These are phyloP conservation scores for Lyophyllum atratum DNA, from an alignment of 768 basidiomycete genomes.

Conservation along the genomic window DNA sequence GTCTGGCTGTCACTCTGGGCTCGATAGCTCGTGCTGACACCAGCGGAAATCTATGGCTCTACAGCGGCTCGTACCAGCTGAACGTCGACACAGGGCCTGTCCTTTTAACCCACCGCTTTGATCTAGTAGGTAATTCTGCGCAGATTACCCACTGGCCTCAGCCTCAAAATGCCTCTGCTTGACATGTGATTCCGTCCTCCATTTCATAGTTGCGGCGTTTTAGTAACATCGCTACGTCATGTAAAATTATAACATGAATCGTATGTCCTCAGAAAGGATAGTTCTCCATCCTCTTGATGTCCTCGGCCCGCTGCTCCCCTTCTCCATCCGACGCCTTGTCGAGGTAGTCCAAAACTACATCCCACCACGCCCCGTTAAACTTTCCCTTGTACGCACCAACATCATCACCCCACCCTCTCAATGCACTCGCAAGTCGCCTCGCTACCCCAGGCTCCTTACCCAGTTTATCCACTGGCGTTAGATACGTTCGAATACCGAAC, in stretches of 20 bases:
- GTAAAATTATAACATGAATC: not conserved
- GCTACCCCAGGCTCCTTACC: constrained; percentile 58
- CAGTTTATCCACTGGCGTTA: constrained; percentile 54
- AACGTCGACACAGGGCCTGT: constrained; percentile 43
- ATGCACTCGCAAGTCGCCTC: constrained; percentile 60
- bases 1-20: constrained; percentile 45
- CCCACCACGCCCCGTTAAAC: constrained; percentile 32
- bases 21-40: constrained; percentile 50
- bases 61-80: constrained; percentile 43
- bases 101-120: constrained; percentile 41
- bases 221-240: not conserved
- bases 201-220: not conserved
- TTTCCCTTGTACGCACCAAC: constrained; percentile 53
- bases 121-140: constrained; percentile 40
- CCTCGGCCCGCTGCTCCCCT: constrained; percentile 12
- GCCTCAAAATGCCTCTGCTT: constrained; percentile 6
- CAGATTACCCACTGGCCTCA: constrained; percentile 43
- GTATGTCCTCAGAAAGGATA: constrained; percentile 19
- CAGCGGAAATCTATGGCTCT: constrained; percentile 45
- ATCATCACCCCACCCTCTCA: constrained; percentile 67
- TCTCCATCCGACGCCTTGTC: constrained; percentile 28
- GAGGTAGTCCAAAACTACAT: constrained; percentile 37
- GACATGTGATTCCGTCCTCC: not conserved
- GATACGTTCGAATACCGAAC: constrained; percentile 71
- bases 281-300: constrained; percentile 17